Base-by-base conservation (phyloP, 495 filamentous ascomycete species). In the Rhizodiscina lignyota region DNA sequence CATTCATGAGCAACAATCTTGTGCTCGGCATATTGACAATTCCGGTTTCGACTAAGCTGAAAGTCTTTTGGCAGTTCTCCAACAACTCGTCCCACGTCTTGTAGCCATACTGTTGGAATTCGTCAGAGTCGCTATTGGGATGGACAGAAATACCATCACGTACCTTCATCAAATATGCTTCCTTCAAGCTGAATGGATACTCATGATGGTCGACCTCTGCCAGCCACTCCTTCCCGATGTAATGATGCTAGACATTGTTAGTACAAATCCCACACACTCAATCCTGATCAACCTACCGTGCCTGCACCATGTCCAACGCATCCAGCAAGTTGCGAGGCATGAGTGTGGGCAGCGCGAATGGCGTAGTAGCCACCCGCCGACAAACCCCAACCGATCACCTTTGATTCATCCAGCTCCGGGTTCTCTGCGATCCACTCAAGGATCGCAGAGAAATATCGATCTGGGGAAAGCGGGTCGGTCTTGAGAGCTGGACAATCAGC, bases 121-220 rank as follows among this genome's bases (percentile, higher is more conserved):
- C n/a, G n/a, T n/a, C n/a, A n/a, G n/a, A n/a, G n/a, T n/a, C n/a
- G n/a, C n/a, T n/a, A n/a, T n/a, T n/a, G n/a, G n/a, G n/a, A n/a
- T n/a, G n/a, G n/a, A n/a, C n/a, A 13, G 13, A 27, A 27, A 27
- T 13, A 27, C 8, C 24, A 27, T 8, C 8, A 13, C 24, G 8
- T 13, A 27, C 24, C 27, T 34, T 32, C 11, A 41, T 24, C n/a
- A 34, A 37, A 21, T 53, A n/a, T n/a, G n/a, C n/a, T n/a, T n/a
- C n/a, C n/a, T n/a, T n/a, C n/a, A n/a, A n/a, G n/a, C n/a, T 50
- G 51, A 83, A 83, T n/a, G 80, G 79, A 58, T 86, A 84, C 56
- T 83, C 79, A 42, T 80, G 74, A 21, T 72, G 68, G 38, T 78
- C 68, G 0, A 70, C 69, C 42, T 56, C 61, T 22, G 66, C 60